Percentiles rank a stretch among this genome's conserved stretches.
These are phyloP conservation scores for Pontederia crassipes DNA, from an alignment of 176 grass and related monocot genomes.

Conservation along the genomic window DNA sequence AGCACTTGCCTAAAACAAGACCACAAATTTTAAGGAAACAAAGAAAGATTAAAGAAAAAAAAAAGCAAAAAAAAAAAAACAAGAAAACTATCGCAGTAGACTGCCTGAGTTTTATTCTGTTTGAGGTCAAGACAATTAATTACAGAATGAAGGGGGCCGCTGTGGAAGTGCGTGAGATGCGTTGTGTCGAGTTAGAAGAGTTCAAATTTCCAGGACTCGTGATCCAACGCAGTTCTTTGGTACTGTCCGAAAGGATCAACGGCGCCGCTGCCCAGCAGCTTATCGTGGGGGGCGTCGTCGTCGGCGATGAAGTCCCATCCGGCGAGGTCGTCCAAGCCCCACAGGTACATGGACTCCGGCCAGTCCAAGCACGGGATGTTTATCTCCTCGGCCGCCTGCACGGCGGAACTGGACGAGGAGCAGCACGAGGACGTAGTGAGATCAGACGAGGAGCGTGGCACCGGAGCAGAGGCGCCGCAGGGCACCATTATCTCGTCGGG, in stretches of 20 bases:
- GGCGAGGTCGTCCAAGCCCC: slow-evolving; percentile 50
- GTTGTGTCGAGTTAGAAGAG: slow-evolving; percentile 1
- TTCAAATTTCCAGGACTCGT: slow-evolving; percentile 6
- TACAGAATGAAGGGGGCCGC: too few relatives aligned
- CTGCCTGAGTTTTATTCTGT: neutral
- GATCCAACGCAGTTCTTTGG: slow-evolving; percentile 7
- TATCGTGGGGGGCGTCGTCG: slow-evolving; percentile 8
- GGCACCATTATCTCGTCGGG: slow-evolving; percentile 18
- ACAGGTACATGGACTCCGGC: slow-evolving; percentile 48
- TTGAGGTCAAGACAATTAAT: too few relatives aligned
- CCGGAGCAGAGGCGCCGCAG: slow-evolving; percentile 23
- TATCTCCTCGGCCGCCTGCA: slow-evolving; percentile 12
- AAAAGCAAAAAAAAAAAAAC: too few relatives aligned
- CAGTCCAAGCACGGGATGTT: slow-evolving; percentile 38
- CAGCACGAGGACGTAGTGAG: slow-evolving; percentile 32
- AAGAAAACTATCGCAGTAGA: neutral
- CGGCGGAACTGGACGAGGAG: slow-evolving; percentile 26
- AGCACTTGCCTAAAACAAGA: too few relatives aligned
- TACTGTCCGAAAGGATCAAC: neutral
- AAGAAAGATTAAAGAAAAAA: neutral
- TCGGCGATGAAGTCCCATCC: slow-evolving; percentile 19
- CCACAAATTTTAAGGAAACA: neutral
- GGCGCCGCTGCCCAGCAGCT: neutral
- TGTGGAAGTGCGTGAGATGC: too few relatives aligned
- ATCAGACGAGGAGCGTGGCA: slow-evolving; percentile 7